Base-by-base conservation (phyloP, 257 asterid species). In the Przewalskia tangutica region DNA sequence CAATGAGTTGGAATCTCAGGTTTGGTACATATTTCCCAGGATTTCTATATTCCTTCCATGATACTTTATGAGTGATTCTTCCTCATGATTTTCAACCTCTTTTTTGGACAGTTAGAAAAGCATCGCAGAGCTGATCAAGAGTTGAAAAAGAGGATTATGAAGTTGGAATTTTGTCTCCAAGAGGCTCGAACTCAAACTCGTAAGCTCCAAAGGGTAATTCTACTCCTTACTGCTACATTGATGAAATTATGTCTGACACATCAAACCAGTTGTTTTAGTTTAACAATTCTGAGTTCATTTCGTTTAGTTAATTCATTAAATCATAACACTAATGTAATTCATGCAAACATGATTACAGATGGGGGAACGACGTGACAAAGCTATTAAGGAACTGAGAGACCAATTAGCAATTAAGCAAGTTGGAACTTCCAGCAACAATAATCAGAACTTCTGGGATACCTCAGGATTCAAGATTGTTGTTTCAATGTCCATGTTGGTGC, bases 301-400 rank as follows among this genome's bases (percentile, higher is more conserved):
- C 34, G 3, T 60, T 60, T 20, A 20, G 67, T 4, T 10, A 60
- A 8, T 20, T 60, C 4, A 6, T 8, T 18, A 20, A 20, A 9
- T 9, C 16, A 3, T 60, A 8, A 20, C 66, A 27, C 44, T 51
- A 12, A 71, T 23, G 46, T 42, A 44, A 50, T 70, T 50, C 62
- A 40, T 81, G 79, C 3, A 1, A 14, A 55, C 55, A 55, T 16
- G 7, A 59, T 13, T 77, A 53, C 85, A 95, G 99, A 91, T 91
- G 98, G 98, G 99, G 55, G 99, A 92, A 81, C 86, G 93, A 36
- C 88, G 97, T 64, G 97, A 94, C 79, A 92, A 86, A 89, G 91
- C 97, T 18, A 81, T 95, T 67, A 93, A 92, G 85, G 97, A 94
- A 77, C 93, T 95, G 68, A 89, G 91, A 84, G 98, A 92, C 85